Conservation (phyloP, 805 yeast genomes). For the Cyberlindnera mississippiensis region DNA sequence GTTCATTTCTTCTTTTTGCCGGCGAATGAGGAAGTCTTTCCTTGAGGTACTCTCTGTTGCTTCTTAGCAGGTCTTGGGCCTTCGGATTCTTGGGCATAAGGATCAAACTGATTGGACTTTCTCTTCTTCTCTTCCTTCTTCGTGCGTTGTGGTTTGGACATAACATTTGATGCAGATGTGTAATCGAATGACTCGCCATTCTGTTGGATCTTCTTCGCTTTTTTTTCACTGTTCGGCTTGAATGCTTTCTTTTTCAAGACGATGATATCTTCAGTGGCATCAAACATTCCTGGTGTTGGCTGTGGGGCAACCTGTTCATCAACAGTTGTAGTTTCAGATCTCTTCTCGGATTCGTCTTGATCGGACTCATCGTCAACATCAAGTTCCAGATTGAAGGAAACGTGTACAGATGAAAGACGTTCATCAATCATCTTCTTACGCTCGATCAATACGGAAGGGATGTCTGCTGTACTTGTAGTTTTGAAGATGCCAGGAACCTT, state of each 20-base stretch:
- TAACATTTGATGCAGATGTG: constrained; percentile 38
- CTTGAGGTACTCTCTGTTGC: constrained; percentile 15
- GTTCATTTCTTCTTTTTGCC: constrained; percentile 17
- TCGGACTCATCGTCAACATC: constrained; percentile 1
- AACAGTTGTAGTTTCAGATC: not conserved
- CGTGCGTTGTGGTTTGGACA: constrained; percentile 22
- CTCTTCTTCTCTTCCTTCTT: constrained; percentile 34
- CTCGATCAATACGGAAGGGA: constrained; percentile 1
- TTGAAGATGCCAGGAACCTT: not conserved
- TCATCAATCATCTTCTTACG: constrained; percentile 1
- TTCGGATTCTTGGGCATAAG: constrained; percentile 45
- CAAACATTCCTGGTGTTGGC: constrained; percentile 16
- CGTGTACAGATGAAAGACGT: constrained; percentile 2
- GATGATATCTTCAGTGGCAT: constrained; percentile 21
- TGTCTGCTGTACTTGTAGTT: not conserved
- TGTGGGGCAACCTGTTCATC: no score
- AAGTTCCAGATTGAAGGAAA: constrained; percentile 1
- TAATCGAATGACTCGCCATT: constrained; percentile 39
- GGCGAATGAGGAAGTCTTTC: constrained; percentile 24
- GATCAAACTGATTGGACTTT: constrained; percentile 45
- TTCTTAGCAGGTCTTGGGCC: constrained; percentile 56
- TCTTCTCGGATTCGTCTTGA: not conserved
- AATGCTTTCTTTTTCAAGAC: constrained; percentile 18
- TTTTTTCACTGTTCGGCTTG: constrained; percentile 1
- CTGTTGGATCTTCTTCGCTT: constrained; percentile 4